These are phyloP conservation scores for Termitomyces sp. DNA, from an alignment of 768 basidiomycete genomes.

Conservation along the genomic window DNA sequence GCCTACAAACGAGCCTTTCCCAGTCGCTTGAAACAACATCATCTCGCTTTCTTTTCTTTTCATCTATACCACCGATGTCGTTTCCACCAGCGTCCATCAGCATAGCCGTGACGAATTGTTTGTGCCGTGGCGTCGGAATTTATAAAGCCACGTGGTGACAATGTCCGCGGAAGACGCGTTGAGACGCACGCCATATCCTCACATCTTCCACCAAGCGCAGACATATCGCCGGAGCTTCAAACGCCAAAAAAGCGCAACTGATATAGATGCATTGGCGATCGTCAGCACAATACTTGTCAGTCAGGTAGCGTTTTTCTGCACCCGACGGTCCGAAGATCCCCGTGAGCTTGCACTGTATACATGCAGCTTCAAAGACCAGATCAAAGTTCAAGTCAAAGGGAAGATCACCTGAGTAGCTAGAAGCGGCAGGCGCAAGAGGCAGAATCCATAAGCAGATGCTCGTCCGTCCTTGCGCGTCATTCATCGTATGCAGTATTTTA, in stretches of 20 bases:
- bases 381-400: constrained; percentile 20
- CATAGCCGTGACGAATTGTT: neutral
- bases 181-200: neutral
- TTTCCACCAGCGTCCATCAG: neutral
- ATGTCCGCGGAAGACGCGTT: neutral
- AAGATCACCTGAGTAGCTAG: constrained; percentile 32
- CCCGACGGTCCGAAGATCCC: constrained; percentile 22
- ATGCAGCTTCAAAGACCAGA: constrained; percentile 22
- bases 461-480: constrained; percentile 16
- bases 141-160: neutral
- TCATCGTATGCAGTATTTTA: constrained; percentile 1
- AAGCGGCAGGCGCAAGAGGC: constrained; percentile 34
- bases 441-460: constrained; percentile 49
- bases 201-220: constrained; percentile 32
- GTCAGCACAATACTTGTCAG: constrained; percentile 27
- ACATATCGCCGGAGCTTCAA: constrained; percentile 22
- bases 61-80: neutral
- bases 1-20: neutral
- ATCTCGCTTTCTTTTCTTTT: neutral
- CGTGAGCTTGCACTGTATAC: constrained; percentile 23
- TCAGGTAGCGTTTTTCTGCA: constrained; percentile 25
- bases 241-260: constrained; percentile 25
- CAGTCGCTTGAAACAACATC: neutral
- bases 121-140: neutral
- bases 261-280: constrained; percentile 20